Base-by-base conservation (phyloP, 2,329 filamentous ascomycete genomes). In the Aspergillus piperis region DNA sequence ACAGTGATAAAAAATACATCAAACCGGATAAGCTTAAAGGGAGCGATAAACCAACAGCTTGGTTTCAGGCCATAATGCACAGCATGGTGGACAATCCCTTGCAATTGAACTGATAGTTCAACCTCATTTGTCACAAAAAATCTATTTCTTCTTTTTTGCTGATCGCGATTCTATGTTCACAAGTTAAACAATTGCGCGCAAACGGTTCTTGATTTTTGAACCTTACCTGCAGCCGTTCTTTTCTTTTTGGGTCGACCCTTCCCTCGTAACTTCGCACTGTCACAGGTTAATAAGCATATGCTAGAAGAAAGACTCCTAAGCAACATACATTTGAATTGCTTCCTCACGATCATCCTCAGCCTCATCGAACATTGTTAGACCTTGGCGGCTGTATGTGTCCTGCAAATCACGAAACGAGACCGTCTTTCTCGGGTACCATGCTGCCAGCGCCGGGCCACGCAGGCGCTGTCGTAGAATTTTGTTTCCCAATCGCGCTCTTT, bases 161-260 rank as follows among this genome's bases (percentile, higher is more conserved):
- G 67, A 58, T 49, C 69, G 66, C 15, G 68, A 71, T 59, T 71
- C 70, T 71, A 42, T 8, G 47, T 21, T 21, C 23, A 42, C n/a
- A 17, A 21, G 32, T 61, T 54, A 51, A 50, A 23, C n/a, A 48
- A 15, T n/a, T 8, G n/a, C 15, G 36, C 25, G 19, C 32, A 44
- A 36, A 13, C 15, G 4, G 8, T 17, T n/a, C 25, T 10, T 19
- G 36, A 17, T 19, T 17, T 21, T 10, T 17, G 23, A 42, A 10
- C 13, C 68, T 66, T 72, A 80, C 78, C 77, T 66, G 74, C 77
- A 30, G 74, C 74, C 21, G 83, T 87, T 73, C 83, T 88, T 84
- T 95, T 96, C 86, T 96, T 97, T 85, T 96, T 90, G 7, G 94
- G 92, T 48, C 89, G 86, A 58, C 89, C 89, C 83, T 98, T 97